Base-by-base conservation (phyloP, 106 monocot genomes). In the Xerophyta viscosa region DNA sequence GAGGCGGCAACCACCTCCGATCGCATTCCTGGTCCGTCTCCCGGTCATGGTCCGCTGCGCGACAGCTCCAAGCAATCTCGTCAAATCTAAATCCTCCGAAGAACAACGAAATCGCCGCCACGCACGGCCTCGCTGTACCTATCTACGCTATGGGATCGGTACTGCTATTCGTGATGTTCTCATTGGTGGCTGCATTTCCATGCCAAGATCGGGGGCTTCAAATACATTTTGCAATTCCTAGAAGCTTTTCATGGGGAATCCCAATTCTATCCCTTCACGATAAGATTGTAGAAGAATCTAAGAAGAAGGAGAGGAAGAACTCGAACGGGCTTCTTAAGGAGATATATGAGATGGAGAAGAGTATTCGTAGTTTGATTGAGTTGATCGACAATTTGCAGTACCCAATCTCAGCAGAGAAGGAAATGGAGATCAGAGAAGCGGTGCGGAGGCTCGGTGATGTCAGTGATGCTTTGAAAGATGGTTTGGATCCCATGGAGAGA, bases 11-110 rank as follows among this genome's bases (percentile, higher is more conserved):
- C 41, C 65, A 77, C 57, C 56, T 56, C 56, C 41, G 77, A 8
- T 77, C 77, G n/a, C 77, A 71, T 33, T 77, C 82, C 5, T 82
- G 82, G 82, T 73, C 72, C 64, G 77, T 83, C 17, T 73, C 83
- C 4, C 53, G 83, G 15, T 57, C 70, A 0, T 83, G 83, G 83
- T 83, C 83, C 21, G 83, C 83, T 0, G 51, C 73, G 22, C 55
- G 46, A 39, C 77, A 77, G 58, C 58, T 83, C 8, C 83, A 79
- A 62, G 71, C 71, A 0, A 85, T 85, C 28, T 71, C 65, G 8
- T 64, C 37, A 27, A 65, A 68, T 53, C 65, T 85, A 17, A 41
- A 33, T 29, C 71, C 71, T 4, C 84, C 84, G 8, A 67, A 79
- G 6, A 60, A 57, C 4, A 24, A 59, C n/a, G 80, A 81, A 27